Evolutionary conservation across 1,284 basidiomycete species (phyloP), one percentile per base, ranked within the genome.

Genomic region (Volvariella surrecta): DNA sequence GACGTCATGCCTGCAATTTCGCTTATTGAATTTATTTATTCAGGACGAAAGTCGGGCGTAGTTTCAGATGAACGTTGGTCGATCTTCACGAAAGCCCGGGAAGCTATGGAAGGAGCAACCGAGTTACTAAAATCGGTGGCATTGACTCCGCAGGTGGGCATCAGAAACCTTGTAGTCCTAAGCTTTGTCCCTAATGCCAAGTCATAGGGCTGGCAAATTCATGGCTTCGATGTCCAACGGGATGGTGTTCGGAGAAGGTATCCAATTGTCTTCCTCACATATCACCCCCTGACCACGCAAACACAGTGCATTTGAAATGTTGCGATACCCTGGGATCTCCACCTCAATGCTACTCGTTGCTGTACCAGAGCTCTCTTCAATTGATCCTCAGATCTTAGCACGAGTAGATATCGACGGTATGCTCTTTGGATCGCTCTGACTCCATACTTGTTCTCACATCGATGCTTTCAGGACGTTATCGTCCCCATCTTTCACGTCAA

Each of bases 401-500:
- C 74, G 89, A 13, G 68, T 91, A 18, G 71, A 76, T 45, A 81
- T 84, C 35, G 85, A 91, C 50, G 85, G 88, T 81, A 52, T 45
- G 65, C 48, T 13, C n/a, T n/a, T n/a, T 17, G 4, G 18, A 22
- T 19, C 6, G 18, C 6, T 16, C 34, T 19, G 15, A 16, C 15
- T 42, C 9, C 3, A 15, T 17, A 28, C 31, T 15, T 13, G 3
- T 41, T 6, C 24, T 16, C 19, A n/a, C 24, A 40, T 39, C 7
- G 10, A 13, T 9, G 9, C 34, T 32, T 16, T 20, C 7, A 82
- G 81, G 73, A 4, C 66, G 64, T 39, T 89, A 89, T 53, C 65
- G 67, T 39, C 69, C 72, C 0, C 77, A 82, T 50, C 66, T 90
- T 1, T 57, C 60, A 24, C 74, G 89, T 3, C 89, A 92, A 64